Conservation (phyloP, 176 grass and related monocot species). For the Guadua angustifolia region DNA sequence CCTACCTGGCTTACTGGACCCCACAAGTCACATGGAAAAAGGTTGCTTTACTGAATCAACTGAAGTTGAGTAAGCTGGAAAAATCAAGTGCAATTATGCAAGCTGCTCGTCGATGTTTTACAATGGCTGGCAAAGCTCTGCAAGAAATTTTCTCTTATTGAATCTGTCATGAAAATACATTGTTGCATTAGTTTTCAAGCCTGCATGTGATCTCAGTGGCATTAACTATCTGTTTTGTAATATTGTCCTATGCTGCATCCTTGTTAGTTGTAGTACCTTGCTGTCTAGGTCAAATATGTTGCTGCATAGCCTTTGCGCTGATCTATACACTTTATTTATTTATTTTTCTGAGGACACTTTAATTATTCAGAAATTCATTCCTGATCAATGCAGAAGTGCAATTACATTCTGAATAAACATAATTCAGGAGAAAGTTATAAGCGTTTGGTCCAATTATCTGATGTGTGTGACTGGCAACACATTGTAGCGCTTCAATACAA, state of each 20-base stretch:
- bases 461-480: slow-evolving; percentile 9
- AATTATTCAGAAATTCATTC: slow-evolving; percentile 12
- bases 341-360: background rate
- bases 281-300: slow-evolving; percentile 9
- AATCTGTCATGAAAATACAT: background rate
- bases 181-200: background rate
- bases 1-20: slow-evolving; percentile 19
- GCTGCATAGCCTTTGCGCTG: background rate
- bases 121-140: slow-evolving; percentile 14
- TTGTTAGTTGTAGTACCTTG: background rate
- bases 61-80: slow-evolving; percentile 1
- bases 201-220: background rate
- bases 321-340: background rate
- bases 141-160: background rate
- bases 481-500: background rate
- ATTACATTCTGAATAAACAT: background rate
- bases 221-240: background rate
- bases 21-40: slow-evolving; percentile 47
- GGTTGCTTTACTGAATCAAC: slow-evolving; percentile 17
- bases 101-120: background rate
- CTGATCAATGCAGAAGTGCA: background rate
- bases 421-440: background rate
- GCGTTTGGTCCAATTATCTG: background rate
- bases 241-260: background rate
- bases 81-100: slow-evolving; percentile 1